phyloP scores from a whole-genome alignment of 345 rosid species.

The Brassica rapa region DNA sequence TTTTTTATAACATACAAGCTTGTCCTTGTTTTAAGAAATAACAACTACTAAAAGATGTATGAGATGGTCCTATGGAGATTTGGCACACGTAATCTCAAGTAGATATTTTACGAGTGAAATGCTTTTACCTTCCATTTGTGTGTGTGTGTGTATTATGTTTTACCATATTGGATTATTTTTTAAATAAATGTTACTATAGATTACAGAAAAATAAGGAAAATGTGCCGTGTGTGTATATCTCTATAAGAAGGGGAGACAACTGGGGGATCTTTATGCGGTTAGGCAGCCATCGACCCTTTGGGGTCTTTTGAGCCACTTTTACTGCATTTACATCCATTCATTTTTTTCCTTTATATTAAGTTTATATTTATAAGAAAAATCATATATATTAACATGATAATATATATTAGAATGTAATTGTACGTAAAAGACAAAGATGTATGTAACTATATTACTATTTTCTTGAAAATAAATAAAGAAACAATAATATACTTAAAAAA shows the following conservation, averaged over 20 bases:
- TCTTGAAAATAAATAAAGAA: not conserved
- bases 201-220: not conserved
- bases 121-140: not conserved
- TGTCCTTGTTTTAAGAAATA: constrained; percentile 3
- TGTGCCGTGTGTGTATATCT: not conserved
- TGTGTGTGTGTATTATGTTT: not conserved
- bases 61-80: constrained; percentile 13
- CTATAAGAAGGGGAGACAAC: constrained; percentile 42
- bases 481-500: not conserved
- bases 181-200: not conserved
- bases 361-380: not conserved
- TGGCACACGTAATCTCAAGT: not conserved
- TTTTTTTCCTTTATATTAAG: not conserved
- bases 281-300: constrained; percentile 47
- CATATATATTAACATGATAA: not conserved
- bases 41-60: not conserved
- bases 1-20: not conserved
- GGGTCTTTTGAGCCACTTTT: constrained; percentile 49
- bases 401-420: not conserved
- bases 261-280: constrained; percentile 31
- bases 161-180: not conserved
- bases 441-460: not conserved
- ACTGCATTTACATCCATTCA: constrained; percentile 2
- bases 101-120: not conserved
- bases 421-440: not conserved